Base-by-base conservation (phyloP, 148 eudicot species). In the Heliamphora exappendiculata region DNA sequence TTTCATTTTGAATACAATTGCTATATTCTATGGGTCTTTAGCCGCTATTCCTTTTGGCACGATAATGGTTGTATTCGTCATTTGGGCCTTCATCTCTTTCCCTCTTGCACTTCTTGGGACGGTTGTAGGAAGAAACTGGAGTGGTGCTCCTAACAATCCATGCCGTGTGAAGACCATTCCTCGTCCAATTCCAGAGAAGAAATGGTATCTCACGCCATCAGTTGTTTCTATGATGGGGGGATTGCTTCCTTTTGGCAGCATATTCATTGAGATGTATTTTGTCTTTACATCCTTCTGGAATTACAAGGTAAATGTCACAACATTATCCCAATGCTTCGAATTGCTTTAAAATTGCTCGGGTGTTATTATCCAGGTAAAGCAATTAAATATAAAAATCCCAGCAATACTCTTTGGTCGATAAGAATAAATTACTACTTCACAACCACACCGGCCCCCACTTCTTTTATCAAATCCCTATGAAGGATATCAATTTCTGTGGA, bases 21-120 rank as follows among this genome's bases (percentile, higher is more conserved):
- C 96, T 33, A 89, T 91, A 69, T 92, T 88, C 68, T 90, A 90
- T 78, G 91, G 97, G 67, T 92, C 97, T 51, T 77, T 92, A 54
- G 97, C 97, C 34, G 94, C 97, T n/a, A 92, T 92, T 50, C 97
- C 94, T 19, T 88, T 92, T 69, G 97, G 97, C 59, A 92, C 97
- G 11, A 92, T 92, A 68, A 89, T 90, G 16, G 92, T 90, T 17
- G 91, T 92, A 26, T 87, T 90, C 41, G 85, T 90, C 67, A 90
- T 92, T 34, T 92, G 94, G 94, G 94, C 85, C 75, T 92, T 92
- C 74, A 86, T 92, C 79, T 92, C 97, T 71, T 92, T 90, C 81
- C 97, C 97, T 34, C 90, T 92, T 60, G 94, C 97, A 74, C 91
- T 90, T 78, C 89, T 92, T 45, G 97, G 97, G 49, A 92, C 97